Evolutionary conservation across 2,329 filamentous ascomycete species (phyloP).

Genomic region (Ophiostoma pallidulum): DNA sequence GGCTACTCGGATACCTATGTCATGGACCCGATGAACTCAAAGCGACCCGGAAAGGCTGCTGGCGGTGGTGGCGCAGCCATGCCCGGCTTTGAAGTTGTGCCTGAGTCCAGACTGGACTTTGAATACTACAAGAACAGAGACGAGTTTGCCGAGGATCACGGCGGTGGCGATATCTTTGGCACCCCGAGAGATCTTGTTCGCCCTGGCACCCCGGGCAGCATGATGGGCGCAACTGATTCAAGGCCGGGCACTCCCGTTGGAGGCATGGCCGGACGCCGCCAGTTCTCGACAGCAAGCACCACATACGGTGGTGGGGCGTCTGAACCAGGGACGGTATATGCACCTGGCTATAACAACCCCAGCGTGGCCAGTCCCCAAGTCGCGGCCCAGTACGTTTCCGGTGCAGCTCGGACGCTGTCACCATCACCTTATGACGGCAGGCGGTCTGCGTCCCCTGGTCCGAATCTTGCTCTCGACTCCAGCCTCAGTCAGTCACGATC

Average conservation of each 20-base stretch:
- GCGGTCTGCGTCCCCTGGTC: conserved; percentile 14
- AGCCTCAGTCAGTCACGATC: conserved; percentile 24
- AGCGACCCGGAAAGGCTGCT: conserved; percentile 37
- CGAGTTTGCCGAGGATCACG: conserved; percentile 80
- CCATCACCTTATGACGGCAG: conserved; percentile 9
- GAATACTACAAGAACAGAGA: conserved; percentile 83
- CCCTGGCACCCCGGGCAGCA: conserved; percentile 51
- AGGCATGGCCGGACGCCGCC: conserved; percentile 23
- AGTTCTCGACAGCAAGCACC: conserved; percentile 13
- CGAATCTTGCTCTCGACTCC: conserved; percentile 18
- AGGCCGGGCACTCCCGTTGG: conserved; percentile 42
- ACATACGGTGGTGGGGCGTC: background rate
- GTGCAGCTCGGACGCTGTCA: conserved; percentile 10
- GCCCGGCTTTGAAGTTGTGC: conserved; percentile 81
- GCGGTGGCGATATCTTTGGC: conserved; percentile 63
- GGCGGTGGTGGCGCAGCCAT: conserved; percentile 23
- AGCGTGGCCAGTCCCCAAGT: conserved; percentile 9
- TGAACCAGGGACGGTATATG: conserved; percentile 14
- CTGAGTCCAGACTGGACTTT: conserved; percentile 79
- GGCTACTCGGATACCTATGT: conserved; percentile 76
- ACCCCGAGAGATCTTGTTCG: conserved; percentile 48
- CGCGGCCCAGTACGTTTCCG: background rate
- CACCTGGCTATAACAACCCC: conserved; percentile 15
- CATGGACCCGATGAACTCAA: conserved; percentile 69
- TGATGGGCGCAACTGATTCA: conserved; percentile 34